A percentile compares a stretch with the other conserved stretches of the same genome.
phyloP scores from a whole-genome alignment of 768 basidiomycete species.

The Leccinum rimulosum region DNA sequence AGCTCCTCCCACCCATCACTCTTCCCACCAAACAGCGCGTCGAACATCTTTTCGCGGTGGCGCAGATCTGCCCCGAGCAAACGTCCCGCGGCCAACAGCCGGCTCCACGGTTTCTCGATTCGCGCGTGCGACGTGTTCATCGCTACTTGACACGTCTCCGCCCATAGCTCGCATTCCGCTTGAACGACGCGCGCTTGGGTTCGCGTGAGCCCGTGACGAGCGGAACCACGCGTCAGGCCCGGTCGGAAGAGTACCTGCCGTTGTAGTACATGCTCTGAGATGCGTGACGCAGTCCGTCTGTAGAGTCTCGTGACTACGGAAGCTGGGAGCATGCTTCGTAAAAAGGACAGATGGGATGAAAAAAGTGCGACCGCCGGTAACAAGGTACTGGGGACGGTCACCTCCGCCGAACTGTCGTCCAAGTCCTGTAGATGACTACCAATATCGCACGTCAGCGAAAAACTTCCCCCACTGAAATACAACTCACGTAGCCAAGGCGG shows the following conservation, averaged over 20 bases:
- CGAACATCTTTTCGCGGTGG: slow-evolving; percentile 31
- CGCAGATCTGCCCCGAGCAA: slow-evolving; percentile 56
- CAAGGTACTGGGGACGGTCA: slow-evolving; percentile 66
- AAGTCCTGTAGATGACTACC: slow-evolving; percentile 13
- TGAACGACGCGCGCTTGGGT: slow-evolving; percentile 59
- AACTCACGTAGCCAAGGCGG: slow-evolving; percentile 45
- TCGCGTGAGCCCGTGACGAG: slow-evolving; percentile 17
- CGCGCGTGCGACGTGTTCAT: slow-evolving; percentile 46
- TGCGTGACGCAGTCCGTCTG: slow-evolving; percentile 63
- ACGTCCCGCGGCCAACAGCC: slow-evolving; percentile 65
- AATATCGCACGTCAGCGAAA: slow-evolving; percentile 1
- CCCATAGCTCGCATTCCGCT: slow-evolving; percentile 80
- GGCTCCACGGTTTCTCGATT: slow-evolving; percentile 75
- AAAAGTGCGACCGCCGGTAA: slow-evolving; percentile 74
- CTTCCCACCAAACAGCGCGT: slow-evolving; percentile 16
- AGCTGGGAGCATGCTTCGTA: slow-evolving; percentile 63
- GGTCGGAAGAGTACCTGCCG: slow-evolving; percentile 81
- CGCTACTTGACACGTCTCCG: slow-evolving; percentile 69
- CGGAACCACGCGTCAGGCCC: slow-evolving; percentile 45
- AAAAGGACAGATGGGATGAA: slow-evolving; percentile 72
- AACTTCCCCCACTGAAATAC: neutral
- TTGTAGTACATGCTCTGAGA: slow-evolving; percentile 79
- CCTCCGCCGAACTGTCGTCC: slow-evolving; percentile 25
- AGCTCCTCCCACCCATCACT: slow-evolving; percentile 51
- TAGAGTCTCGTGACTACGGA: slow-evolving; percentile 62